Conservation (phyloP, 192 early-diverging fungal genomes). For the Funneliformis geosporum region DNA sequence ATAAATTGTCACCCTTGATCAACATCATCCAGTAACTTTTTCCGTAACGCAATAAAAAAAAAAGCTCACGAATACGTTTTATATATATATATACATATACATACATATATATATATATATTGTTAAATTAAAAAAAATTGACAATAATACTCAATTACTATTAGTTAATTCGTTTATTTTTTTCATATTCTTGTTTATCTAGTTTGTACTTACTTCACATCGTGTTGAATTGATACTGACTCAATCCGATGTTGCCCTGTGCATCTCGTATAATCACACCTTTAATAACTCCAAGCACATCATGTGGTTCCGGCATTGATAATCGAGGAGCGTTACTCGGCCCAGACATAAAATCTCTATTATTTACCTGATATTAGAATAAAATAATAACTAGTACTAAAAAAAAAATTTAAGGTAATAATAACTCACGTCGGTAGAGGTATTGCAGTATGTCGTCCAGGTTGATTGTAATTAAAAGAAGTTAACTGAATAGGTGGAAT, state of each 20-base stretch:
- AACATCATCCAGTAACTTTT: not conserved
- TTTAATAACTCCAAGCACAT: constrained; percentile 51
- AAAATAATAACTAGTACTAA: not conserved
- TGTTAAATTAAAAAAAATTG: not conserved
- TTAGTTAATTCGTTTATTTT: not conserved
- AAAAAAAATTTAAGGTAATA: not conserved
- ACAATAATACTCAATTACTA: not conserved
- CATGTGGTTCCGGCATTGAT: constrained; percentile 59
- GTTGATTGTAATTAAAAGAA: constrained; percentile 45
- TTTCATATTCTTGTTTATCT: not conserved
- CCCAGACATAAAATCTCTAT: constrained; percentile 54
- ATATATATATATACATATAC: not conserved
- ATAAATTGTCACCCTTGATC: not conserved
- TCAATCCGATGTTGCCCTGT: constrained; percentile 60
- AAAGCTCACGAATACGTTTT: not conserved
- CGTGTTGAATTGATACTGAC: constrained; percentile 49
- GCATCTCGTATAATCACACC: constrained; percentile 59
- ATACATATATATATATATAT: not conserved
- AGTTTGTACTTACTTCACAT: constrained; percentile 27
- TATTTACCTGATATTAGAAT: not conserved
- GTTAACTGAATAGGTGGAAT: constrained; percentile 34
- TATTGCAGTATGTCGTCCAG: constrained; percentile 50
- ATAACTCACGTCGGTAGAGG: constrained; percentile 52
- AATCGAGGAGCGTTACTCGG: constrained; percentile 52
- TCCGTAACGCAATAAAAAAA: no score